A percentile compares a stretch with the other conserved stretches of the same genome.
Evolutionary conservation across 2,329 filamentous ascomycete genomes (phyloP).

Genomic region (Beauveria asiatica): DNA sequence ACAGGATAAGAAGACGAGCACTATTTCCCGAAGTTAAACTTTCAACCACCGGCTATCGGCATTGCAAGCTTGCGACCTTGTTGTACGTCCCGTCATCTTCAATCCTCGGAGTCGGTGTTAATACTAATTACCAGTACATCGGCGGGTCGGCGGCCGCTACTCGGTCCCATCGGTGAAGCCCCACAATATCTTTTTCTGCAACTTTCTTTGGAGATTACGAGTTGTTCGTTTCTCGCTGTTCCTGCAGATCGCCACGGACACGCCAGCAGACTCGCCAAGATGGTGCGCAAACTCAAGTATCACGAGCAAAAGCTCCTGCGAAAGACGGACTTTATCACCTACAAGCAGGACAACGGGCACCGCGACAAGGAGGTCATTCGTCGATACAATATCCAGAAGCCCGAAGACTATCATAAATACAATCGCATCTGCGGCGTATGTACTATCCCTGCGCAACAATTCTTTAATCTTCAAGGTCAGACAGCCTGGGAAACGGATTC

Average conservation of each 20-base stretch:
- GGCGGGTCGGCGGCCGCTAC: conserved; percentile 4
- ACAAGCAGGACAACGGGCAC: conserved; percentile 81
- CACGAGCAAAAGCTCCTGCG: conserved; percentile 96
- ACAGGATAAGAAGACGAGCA: too few species aligned
- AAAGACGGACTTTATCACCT: conserved; percentile 87
- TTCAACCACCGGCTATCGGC: too few species aligned
- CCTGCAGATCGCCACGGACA: neutral
- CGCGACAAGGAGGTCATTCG: conserved; percentile 71
- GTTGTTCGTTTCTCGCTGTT: neutral
- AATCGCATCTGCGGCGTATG: conserved; percentile 60
- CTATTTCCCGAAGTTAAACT: too few species aligned
- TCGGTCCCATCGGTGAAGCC: conserved; percentile 1
- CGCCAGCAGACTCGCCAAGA: conserved; percentile 31
- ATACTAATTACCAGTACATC: neutral
- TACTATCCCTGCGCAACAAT: conserved; percentile 13
- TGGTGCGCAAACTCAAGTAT: conserved; percentile 94
- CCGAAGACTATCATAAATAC: conserved; percentile 69
- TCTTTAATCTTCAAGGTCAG: too few species aligned
- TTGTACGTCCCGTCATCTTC: neutral
- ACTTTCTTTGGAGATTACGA: conserved; percentile 2
- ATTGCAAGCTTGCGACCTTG: neutral
- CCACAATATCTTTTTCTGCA: conserved; percentile 9
- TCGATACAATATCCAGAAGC: conserved; percentile 86
- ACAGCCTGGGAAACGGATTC: too few species aligned
- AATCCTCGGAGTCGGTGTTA: neutral